Percentiles rank a stretch among this genome's conserved stretches.
Conservation (phyloP, 2,329 filamentous ascomycete species). For the Penicillium corylophilum region DNA sequence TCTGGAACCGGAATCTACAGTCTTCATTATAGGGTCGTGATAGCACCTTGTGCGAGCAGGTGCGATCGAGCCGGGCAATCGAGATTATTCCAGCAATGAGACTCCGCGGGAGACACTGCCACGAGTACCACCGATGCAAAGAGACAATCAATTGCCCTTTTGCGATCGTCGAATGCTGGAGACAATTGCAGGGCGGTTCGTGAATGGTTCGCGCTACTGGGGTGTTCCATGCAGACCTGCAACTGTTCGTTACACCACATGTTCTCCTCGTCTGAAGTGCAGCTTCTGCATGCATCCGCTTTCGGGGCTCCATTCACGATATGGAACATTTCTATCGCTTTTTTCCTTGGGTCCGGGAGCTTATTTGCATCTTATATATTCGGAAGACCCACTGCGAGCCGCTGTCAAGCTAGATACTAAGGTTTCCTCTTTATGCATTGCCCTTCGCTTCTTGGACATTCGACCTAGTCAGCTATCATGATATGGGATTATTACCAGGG, state of each 20-base stretch:
- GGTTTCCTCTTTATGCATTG: conserved; percentile 2
- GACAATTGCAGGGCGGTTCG: neutral
- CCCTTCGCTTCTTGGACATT: conserved; percentile 1
- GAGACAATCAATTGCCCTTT: conserved; percentile 6
- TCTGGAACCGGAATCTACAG: neutral
- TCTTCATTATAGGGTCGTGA: neutral
- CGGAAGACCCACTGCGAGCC: too few relatives aligned
- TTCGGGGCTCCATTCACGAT: neutral
- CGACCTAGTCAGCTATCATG: conserved; percentile 8
- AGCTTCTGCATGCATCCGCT: conserved; percentile 8
- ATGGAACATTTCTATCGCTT: neutral
- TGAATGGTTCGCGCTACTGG: conserved; percentile 11
- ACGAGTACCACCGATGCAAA: neutral
- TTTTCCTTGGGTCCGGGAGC: neutral
- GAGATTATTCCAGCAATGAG: neutral
- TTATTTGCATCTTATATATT: neutral
- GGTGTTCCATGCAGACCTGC: neutral
- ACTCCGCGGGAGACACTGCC: neutral
- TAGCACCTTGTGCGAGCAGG: neutral
- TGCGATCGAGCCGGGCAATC: neutral
- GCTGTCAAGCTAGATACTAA: neutral
- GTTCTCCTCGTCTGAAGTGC: conserved; percentile 14
- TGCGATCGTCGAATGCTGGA: neutral
- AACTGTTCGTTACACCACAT: conserved; percentile 13
- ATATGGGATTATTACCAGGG: conserved; percentile 26